Evolutionary conservation across 305 asterid genomes (phyloP).

Genomic region (Fraxinus dipetala): DNA sequence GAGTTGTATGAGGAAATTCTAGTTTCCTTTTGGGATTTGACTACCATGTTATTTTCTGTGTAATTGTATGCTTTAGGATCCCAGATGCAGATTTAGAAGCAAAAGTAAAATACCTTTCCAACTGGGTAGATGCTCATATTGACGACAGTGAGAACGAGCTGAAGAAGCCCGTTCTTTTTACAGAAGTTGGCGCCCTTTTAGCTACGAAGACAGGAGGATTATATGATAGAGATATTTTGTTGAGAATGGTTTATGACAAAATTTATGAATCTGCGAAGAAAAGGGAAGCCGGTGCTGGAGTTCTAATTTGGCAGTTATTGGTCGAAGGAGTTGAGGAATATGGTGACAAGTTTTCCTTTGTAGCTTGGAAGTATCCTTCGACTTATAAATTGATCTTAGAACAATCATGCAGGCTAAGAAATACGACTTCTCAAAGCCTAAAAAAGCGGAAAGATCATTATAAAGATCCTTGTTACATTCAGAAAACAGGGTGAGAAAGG

Average conservation of each 20-base stretch:
- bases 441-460: background rate
- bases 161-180: slow-evolving; percentile 57
- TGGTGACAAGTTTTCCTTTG: slow-evolving; percentile 39
- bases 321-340: slow-evolving; percentile 53
- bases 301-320: slow-evolving; percentile 53
- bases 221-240: slow-evolving; percentile 36
- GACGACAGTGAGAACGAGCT: slow-evolving; percentile 32
- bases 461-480: slow-evolving; percentile 22
- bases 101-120: slow-evolving; percentile 39
- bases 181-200: slow-evolving; percentile 51
- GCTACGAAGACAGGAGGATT: slow-evolving; percentile 27
- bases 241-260: slow-evolving; percentile 42
- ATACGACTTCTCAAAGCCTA: slow-evolving; percentile 3
- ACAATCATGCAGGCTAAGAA: slow-evolving; percentile 46
- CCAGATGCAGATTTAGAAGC: slow-evolving; percentile 35
- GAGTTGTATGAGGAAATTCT: too few relatives aligned
- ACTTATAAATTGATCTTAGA: slow-evolving; percentile 45
- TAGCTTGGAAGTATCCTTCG: slow-evolving; percentile 44
- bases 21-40: background rate
- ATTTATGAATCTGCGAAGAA: slow-evolving; percentile 47
- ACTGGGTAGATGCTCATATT: slow-evolving; percentile 56
- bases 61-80: slow-evolving; percentile 32
- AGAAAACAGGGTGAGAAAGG: background rate
- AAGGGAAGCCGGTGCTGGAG: slow-evolving; percentile 55
- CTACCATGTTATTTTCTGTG: background rate